Percentiles rank a stretch among this genome's conserved stretches.
Conservation (phyloP, 257 asterid genomes). For the Jaltomata sinuosa region DNA sequence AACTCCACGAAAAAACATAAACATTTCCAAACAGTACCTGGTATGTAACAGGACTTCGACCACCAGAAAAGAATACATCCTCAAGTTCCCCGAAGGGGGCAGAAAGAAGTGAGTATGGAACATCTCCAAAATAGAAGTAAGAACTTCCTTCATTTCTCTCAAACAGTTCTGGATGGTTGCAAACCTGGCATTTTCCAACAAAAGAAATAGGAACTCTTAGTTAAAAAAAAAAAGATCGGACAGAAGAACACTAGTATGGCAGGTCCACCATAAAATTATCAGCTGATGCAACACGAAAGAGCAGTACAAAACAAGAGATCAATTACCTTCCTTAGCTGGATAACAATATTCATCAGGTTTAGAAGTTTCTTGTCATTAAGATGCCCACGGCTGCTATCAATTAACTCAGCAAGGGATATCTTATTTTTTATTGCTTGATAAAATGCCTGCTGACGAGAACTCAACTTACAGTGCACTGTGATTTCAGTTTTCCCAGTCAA, state of each 20-base stretch:
- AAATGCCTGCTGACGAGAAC: conserved; percentile 93
- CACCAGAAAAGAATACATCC: conserved; percentile 65
- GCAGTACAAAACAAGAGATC: neutral
- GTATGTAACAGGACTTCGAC: conserved; percentile 70
- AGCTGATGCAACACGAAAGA: neutral
- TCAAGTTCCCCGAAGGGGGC: conserved; percentile 93
- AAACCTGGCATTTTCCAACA: conserved; percentile 43
- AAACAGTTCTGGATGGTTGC: conserved; percentile 98
- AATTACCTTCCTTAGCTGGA: conserved; percentile 91
- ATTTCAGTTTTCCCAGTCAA: conserved; percentile 88
- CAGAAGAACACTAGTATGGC: neutral
- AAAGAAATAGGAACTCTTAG: neutral
- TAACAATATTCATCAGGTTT: conserved; percentile 96
- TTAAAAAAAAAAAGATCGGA: neutral
- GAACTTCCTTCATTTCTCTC: conserved; percentile 98
- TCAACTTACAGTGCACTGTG: conserved; percentile 82
- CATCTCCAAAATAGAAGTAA: conserved; percentile 76
- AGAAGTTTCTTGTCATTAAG: conserved; percentile 85
- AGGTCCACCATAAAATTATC: neutral
- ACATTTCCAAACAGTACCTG: conserved; percentile 42
- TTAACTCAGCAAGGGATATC: conserved; percentile 89
- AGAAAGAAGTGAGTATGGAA: conserved; percentile 74
- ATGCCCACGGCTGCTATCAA: conserved; percentile 91
- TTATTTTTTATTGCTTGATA: conserved; percentile 97
- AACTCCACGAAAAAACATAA: neutral